phyloP scores from a whole-genome alignment of 208 protist species.

The Trypanosoma avium region DNA sequence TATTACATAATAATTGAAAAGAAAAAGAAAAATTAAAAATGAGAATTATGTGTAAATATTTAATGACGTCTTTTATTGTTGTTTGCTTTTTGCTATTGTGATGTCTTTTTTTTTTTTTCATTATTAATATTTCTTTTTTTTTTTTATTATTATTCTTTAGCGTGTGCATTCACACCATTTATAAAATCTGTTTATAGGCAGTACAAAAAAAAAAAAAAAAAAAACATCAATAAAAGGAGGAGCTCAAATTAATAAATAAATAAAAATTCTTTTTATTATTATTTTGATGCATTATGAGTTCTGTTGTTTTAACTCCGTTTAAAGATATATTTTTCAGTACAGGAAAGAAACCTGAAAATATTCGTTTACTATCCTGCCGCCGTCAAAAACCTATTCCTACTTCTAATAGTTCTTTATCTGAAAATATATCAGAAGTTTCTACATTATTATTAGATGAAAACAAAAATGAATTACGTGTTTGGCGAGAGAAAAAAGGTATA shows the following conservation, averaged over 20 bases:
- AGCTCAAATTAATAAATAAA: background rate
- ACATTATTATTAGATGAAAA: constrained; percentile 24
- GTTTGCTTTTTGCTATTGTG: background rate
- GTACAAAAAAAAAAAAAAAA: no score
- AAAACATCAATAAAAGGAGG: no score
- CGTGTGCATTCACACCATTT: no score
- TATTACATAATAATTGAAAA: background rate
- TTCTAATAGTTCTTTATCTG: background rate
- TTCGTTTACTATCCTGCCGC: constrained; percentile 2
- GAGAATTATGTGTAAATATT: background rate
- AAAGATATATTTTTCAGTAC: constrained; percentile 11
- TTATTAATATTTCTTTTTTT: constrained; percentile 10
- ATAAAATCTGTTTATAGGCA: no score
- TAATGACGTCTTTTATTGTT: no score
- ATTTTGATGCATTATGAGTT: constrained; percentile 3
- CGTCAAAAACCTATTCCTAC: no score
- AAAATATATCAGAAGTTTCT: constrained; percentile 7
- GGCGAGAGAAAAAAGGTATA: constrained; percentile 18
- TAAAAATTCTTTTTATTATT: background rate
- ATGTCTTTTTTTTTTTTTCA: constrained; percentile 3
- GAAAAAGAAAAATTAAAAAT: background rate
- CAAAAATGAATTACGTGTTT: constrained; percentile 20
- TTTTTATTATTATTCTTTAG: constrained; percentile 12
- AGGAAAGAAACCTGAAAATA: constrained; percentile 13
- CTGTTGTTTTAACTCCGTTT: constrained; percentile 6